phyloP scores from a whole-genome alignment of 148 eudicot species.

The Rhododendron simsii region DNA sequence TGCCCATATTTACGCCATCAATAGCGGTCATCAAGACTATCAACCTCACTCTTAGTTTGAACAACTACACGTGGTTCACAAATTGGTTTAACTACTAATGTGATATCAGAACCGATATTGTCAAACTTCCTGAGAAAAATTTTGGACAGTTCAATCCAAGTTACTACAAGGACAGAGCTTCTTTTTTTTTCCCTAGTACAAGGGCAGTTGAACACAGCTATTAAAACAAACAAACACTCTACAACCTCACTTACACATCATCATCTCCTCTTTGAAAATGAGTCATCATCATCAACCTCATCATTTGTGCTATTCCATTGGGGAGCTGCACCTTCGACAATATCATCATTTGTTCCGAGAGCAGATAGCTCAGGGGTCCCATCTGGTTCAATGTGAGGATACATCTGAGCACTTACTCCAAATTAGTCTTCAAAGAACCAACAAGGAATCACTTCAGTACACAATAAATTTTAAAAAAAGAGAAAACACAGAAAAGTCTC shows the following conservation, averaged over 20 bases:
- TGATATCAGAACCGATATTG: constrained; percentile 59
- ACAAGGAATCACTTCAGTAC: constrained; percentile 4
- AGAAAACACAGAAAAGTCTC: constrained; percentile 8
- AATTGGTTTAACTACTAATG: constrained; percentile 77
- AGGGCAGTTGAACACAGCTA: not conserved
- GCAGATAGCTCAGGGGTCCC: constrained; percentile 57
- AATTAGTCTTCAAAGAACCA: constrained; percentile 38
- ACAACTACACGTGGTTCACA: constrained; percentile 97
- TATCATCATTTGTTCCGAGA: constrained; percentile 48
- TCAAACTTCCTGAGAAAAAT: constrained; percentile 70
- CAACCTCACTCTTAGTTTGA: constrained; percentile 89
- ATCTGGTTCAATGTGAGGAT: constrained; percentile 41
- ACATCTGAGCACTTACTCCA: constrained; percentile 35
- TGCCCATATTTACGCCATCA: constrained; percentile 95
- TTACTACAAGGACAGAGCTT: no score
- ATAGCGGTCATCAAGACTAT: constrained; percentile 89
- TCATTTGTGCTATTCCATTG: constrained; percentile 42
- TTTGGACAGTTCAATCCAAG: constrained; percentile 2
- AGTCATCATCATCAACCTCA: constrained; percentile 80
- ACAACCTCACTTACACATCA: constrained; percentile 19
- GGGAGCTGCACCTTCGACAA: constrained; percentile 42
- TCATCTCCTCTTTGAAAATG: constrained; percentile 54
- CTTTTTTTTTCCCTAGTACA: no score
- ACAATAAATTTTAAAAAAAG: constrained; percentile 6
- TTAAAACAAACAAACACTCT: constrained; percentile 42